These are phyloP conservation scores for Ascochyta koolunga DNA, from an alignment of 2,329 filamentous ascomycete genomes.

Conservation along the genomic window DNA sequence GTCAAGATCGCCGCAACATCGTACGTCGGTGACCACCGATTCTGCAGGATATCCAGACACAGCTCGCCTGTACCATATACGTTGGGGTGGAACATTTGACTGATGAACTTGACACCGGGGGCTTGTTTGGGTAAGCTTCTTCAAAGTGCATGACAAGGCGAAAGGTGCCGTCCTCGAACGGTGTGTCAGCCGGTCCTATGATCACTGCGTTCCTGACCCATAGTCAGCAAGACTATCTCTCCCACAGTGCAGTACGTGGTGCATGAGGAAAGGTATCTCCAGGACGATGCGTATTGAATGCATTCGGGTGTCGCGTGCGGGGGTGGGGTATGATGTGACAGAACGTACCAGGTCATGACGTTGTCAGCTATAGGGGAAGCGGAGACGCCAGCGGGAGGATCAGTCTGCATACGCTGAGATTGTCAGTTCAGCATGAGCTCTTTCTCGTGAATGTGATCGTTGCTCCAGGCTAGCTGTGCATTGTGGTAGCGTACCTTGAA, in stretches of 20 bases:
- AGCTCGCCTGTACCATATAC: conserved; percentile 97
- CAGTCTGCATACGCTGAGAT: conserved; percentile 93
- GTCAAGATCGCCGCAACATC: conserved; percentile 97
- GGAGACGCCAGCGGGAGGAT: conserved; percentile 94
- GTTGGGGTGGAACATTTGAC: conserved; percentile 98
- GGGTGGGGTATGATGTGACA: conserved; percentile 21
- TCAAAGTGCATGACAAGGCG: conserved; percentile 98
- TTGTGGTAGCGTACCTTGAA: conserved; percentile 77
- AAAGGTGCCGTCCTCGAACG: conserved; percentile 98
- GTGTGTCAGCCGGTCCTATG: conserved; percentile 94
- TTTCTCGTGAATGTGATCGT: not conserved
- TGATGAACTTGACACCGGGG: conserved; percentile 97
- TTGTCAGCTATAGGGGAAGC: conserved; percentile 95
- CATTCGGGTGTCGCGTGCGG: conserved; percentile 36
- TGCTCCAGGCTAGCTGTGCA: conserved; percentile 4
- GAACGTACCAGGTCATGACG: conserved; percentile 88
- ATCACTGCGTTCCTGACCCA: conserved; percentile 90
- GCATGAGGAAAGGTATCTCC: not conserved
- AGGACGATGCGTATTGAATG: not conserved
- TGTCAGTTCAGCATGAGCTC: conserved; percentile 16
- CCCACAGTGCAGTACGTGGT: not conserved
- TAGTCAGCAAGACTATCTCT: conserved; percentile 32
- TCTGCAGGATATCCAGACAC: conserved; percentile 95
- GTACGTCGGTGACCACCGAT: conserved; percentile 98
- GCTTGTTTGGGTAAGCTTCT: conserved; percentile 98